These are phyloP conservation scores for Macadamia integrifolia DNA, from an alignment of 164 flowering plant genomes.

Conservation along the genomic window DNA sequence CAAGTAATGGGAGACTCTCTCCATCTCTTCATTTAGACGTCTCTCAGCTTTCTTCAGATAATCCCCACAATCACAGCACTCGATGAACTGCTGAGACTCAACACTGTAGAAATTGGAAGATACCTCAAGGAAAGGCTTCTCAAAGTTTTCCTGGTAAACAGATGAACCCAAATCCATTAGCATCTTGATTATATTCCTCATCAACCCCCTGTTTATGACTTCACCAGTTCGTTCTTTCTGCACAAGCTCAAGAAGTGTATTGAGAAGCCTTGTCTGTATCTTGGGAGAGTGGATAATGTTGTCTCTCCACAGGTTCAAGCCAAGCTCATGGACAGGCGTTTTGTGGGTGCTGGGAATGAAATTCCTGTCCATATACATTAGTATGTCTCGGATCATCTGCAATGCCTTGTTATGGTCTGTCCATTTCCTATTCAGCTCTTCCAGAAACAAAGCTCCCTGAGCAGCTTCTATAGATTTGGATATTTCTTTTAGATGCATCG, in stretches of 20 bases:
- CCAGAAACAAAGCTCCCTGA: conserved; percentile 75
- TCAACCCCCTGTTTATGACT: conserved; percentile 72
- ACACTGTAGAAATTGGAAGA: conserved; percentile 70
- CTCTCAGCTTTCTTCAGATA: conserved; percentile 76
- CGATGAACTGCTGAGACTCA: conserved; percentile 80
- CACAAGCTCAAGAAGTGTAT: conserved; percentile 72
- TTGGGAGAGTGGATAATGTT: conserved; percentile 59
- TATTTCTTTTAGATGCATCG: conserved; percentile 68
- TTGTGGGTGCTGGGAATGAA: conserved; percentile 71
- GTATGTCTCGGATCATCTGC: conserved; percentile 83
- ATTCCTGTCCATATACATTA: conserved; percentile 98
- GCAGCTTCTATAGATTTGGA: conserved; percentile 70
- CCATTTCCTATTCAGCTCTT: conserved; percentile 87
- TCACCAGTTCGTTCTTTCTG: conserved; percentile 70
- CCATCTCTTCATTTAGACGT: conserved; percentile 78
- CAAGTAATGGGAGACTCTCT: conserved; percentile 76
- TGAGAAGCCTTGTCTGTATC: conserved; percentile 59
- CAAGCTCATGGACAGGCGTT: conserved; percentile 85
- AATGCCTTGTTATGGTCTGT: conserved; percentile 79
- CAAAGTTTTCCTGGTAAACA: conserved; percentile 81
- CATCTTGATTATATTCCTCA: conserved; percentile 84
- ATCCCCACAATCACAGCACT: conserved; percentile 82
- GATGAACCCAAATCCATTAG: conserved; percentile 71
- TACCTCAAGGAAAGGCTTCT: conserved; percentile 67
- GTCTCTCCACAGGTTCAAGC: conserved; percentile 86